A percentile compares a stretch with the other conserved stretches of the same genome.
These are phyloP conservation scores for Durusdinium trenchii DNA, from an alignment of 73 alveolate genomes.

Conservation along the genomic window DNA sequence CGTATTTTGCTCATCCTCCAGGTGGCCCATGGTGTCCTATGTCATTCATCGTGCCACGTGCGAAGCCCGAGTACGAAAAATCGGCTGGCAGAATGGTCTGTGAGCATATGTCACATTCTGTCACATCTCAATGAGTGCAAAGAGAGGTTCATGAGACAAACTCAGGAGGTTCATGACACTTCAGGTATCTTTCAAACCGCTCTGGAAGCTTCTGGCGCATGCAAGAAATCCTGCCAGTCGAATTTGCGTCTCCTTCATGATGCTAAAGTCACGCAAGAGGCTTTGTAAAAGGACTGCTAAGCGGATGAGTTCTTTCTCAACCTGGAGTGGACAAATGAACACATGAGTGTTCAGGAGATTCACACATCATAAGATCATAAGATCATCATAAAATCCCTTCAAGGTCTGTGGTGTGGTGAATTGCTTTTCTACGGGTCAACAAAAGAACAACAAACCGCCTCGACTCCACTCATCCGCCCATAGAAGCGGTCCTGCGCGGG, in stretches of 20 bases:
- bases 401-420: neutral
- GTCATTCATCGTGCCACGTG: neutral
- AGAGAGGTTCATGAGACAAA: neutral
- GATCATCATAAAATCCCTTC: neutral
- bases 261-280: slow-evolving; percentile 55
- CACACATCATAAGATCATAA: neutral
- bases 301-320: slow-evolving; percentile 71
- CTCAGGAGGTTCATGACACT: neutral
- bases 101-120: neutral
- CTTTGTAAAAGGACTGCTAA: slow-evolving; percentile 54
- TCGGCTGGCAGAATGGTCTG: neutral
- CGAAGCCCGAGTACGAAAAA: neutral
- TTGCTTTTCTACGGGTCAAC: neutral
- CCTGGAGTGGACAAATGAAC: neutral
- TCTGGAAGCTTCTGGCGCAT: neutral
- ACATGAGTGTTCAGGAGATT: neutral
- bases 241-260: slow-evolving; percentile 25
- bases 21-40: slow-evolving; percentile 72
- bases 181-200: neutral
- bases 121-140: neutral
- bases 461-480: slow-evolving; percentile 57
- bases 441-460: neutral
- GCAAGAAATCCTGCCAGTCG: neutral
- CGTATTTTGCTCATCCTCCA: slow-evolving; percentile 44
- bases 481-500: slow-evolving; percentile 62